These are phyloP conservation scores for Blastocladiella emersonii DNA, from an alignment of 371 early-diverging fungal species.

Conservation along the genomic window DNA sequence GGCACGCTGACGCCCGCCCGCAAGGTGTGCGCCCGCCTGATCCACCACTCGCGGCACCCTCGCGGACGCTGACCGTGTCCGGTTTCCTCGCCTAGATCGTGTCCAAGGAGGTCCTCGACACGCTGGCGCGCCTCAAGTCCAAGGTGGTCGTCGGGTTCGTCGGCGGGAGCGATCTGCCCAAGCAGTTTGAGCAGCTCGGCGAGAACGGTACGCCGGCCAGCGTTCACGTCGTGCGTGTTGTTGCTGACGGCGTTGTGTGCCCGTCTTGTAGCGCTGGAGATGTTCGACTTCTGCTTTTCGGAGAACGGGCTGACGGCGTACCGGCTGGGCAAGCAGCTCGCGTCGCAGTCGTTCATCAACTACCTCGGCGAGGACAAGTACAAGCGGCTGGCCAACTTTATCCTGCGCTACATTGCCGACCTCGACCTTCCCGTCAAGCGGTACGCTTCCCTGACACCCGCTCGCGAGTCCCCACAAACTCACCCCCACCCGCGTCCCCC, in stretches of 20 bases:
- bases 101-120: constrained; percentile 64
- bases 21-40: constrained; percentile 30
- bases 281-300: constrained; percentile 97
- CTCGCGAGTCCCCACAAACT: background rate
- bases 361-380: constrained; percentile 96
- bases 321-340: constrained; percentile 57
- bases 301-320: constrained; percentile 99
- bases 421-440: constrained; percentile 92
- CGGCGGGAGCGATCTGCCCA: constrained; percentile 94
- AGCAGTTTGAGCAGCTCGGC: constrained; percentile 98
- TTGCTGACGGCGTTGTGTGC: no score
- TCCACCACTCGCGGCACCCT: background rate
- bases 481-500: background rate
- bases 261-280: constrained; percentile 48
- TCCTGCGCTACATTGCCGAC: constrained; percentile 87
- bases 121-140: constrained; percentile 70
- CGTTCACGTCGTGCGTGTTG: no score
- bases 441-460: constrained; percentile 21
- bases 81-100: constrained; percentile 14
- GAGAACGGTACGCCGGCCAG: constrained; percentile 38
- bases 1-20: constrained; percentile 98
- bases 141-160: constrained; percentile 95
- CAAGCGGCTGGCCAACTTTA: constrained; percentile 82
- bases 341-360: constrained; percentile 83
- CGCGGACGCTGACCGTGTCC: background rate